Evolutionary conservation across 2,329 filamentous ascomycete species (phyloP).

Genomic region (Aspergillus cejpii): DNA sequence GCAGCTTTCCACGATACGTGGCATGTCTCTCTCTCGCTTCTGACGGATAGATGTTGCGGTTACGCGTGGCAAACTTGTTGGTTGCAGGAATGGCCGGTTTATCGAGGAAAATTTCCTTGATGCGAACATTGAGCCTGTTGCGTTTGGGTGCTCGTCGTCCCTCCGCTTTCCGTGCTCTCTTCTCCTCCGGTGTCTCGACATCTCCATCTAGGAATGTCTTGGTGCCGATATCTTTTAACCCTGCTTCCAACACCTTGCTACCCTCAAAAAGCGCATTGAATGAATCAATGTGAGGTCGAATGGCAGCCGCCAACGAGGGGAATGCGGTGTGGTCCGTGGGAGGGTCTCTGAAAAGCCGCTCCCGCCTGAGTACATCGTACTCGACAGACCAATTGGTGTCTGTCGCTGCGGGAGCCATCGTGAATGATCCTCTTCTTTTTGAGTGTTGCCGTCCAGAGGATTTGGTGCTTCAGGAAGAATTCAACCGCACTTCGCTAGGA

Average conservation of each 20-base stretch:
- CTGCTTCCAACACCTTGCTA: constrained; percentile 67
- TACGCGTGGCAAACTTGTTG: constrained; percentile 73
- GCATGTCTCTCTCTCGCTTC: constrained; percentile 92
- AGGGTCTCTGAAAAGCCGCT: constrained; percentile 82
- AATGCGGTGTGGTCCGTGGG: constrained; percentile 83
- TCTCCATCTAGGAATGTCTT: constrained; percentile 82
- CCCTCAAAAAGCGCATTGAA: constrained; percentile 84
- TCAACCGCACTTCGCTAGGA: constrained; percentile 8
- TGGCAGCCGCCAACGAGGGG: constrained; percentile 74
- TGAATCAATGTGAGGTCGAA: constrained; percentile 86
- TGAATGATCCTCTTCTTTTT: constrained; percentile 6
- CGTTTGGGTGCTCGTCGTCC: constrained; percentile 50
- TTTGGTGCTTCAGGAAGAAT: constrained; percentile 11
- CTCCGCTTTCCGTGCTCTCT: constrained; percentile 44
- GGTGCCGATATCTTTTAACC: constrained; percentile 78
- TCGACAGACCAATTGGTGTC: constrained; percentile 72
- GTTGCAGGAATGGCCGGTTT: constrained; percentile 70
- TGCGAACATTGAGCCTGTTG: constrained; percentile 70
- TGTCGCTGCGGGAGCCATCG: constrained; percentile 54
- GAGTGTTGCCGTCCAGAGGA: constrained; percentile 11
- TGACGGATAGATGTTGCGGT: constrained; percentile 79
- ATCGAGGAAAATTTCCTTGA: constrained; percentile 75
- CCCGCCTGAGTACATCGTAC: constrained; percentile 77
- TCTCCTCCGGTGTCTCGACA: constrained; percentile 37
- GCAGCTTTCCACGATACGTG: constrained; percentile 81